Evolutionary conservation across 257 asterid genomes (phyloP), one percentile per base, ranked within the genome.

Genomic region (Solanum appendiculatum): DNA sequence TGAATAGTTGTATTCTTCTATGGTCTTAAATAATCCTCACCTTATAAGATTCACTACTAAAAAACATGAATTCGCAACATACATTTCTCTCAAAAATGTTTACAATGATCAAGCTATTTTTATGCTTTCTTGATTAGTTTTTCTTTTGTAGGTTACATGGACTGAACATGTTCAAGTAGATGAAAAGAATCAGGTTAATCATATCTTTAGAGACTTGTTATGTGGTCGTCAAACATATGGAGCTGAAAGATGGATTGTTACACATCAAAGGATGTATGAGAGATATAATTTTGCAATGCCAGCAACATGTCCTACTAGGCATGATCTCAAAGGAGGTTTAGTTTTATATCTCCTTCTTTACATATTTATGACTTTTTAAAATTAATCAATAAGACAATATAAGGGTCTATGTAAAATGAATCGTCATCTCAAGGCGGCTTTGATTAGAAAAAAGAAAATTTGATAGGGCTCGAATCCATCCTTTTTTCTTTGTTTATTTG

Each of bases 131-230:
- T 78, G 39, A 78, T 34, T 9, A 18, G 39, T 15, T 44, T 33
- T 21, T 69, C 4, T 78, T 13, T 86, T 23, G 23, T 84, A 96
- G 99, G 93, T 96, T 72, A 92, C 95, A 68, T 95, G 98, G 98
- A 84, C 95, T 13, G 99, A 94, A 72, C 98, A 95, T 86, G 94
- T 94, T 66, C 95, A 96, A 90, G 95, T 95, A 84, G 96, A 94
- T 18, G 97, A 93, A 77, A 93, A 91, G 88, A 66, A 75, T 31
- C 70, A 87, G 74, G 94, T 90, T 60, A 93, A 94, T 86, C 92
- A 92, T 73, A 70, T 95, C 42, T 95, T 91, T 83, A 90, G 94
- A 90, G 95, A 94, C 70, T 56, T 95, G 29, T 89, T 95, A 15
- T 85, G 89, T 39, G 86, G 88, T 77, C 88, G 88, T 74, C 94